Evolutionary conservation across 495 filamentous ascomycete genomes (phyloP), one percentile per base, ranked within the genome.

Genomic region (Hypoxylon fuscum): DNA sequence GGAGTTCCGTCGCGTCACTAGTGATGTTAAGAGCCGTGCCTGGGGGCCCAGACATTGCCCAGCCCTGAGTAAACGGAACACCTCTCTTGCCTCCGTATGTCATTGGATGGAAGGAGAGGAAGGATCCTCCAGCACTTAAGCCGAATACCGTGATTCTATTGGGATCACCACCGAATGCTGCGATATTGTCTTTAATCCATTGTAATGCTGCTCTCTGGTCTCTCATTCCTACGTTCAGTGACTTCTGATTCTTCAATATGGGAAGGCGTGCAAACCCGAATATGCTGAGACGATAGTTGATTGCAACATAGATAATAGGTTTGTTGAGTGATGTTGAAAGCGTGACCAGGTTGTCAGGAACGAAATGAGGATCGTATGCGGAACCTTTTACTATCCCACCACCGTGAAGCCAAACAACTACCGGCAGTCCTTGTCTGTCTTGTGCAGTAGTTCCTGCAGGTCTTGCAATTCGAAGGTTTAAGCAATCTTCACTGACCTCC

Each of bases 131-230:
- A 0, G 66, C 25, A 0, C 44, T 55, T 0, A 66, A 34, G 1
- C 66, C 68, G 27, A 50, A 60, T 1, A 55, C 5, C 0, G 71
- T 76, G 11, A 81, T 68, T 3, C 69, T 50, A 21, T 72, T 55
- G 0, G 79, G 63, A 21, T 69, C 61, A 3, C 54, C 67, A 2
- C 59, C 59, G 47, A 70, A 70, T 1, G 59, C 67, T 5, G 62
- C 63, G 54, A 84, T 83, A 56, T 84, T 77, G 40, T 75, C 74
- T 25, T 75, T 68, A 32, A 84, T 53, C 73, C 72, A 75, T 31
- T 69, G 59, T 9, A 71, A 51, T 5, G 43, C 69, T 11, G 17
- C 44, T 2, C 73, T 25, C 35, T 75, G 73, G 35, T 75, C 73
- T 4, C 64, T 38, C 44, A 75, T 58, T 0, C 73, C 73, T 11